phyloP scores from a whole-genome alignment of 2,329 filamentous ascomycete species.

The Paraphoma chrysanthemicola region DNA sequence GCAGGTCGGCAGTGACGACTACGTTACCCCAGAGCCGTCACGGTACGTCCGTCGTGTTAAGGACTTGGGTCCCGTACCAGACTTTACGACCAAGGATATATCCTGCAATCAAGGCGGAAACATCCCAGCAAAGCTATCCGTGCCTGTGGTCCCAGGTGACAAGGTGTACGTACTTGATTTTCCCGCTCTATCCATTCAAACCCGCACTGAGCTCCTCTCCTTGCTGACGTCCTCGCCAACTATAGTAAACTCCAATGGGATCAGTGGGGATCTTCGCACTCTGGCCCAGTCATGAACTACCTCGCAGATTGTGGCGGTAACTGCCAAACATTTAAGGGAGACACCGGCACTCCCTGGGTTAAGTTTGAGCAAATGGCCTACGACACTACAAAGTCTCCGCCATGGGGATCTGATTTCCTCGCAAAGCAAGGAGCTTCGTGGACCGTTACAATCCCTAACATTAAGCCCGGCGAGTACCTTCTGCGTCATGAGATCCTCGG shows the following conservation, averaged over 20 bases:
- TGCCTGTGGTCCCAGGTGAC: slow-evolving; percentile 29
- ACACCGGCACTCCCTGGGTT: slow-evolving; percentile 45
- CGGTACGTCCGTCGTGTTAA: slow-evolving; percentile 23
- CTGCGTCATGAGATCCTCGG: slow-evolving; percentile 29
- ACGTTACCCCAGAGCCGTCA: slow-evolving; percentile 19
- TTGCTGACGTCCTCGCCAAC: neutral
- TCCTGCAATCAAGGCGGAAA: slow-evolving; percentile 34
- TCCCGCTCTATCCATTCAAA: neutral
- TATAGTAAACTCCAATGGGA: slow-evolving; percentile 43
- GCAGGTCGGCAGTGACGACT: slow-evolving; percentile 24
- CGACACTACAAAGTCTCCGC: slow-evolving; percentile 32
- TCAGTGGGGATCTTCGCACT: slow-evolving; percentile 40
- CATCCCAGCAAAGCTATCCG: slow-evolving; percentile 22
- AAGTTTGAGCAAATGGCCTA: slow-evolving; percentile 49
- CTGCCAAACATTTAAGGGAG: slow-evolving; percentile 43
- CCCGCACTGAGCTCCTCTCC: neutral
- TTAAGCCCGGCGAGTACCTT: slow-evolving; percentile 38
- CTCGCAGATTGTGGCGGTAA: slow-evolving; percentile 45
- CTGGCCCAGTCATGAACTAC: slow-evolving; percentile 47
- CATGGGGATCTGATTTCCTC: slow-evolving; percentile 48
- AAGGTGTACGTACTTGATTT: slow-evolving; percentile 20
- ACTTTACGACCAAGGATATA: slow-evolving; percentile 23
- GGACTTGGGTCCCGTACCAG: slow-evolving; percentile 16
- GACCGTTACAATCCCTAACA: slow-evolving; percentile 38
- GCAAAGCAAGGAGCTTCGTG: slow-evolving; percentile 45